Percentiles rank a stretch among this genome's conserved stretches.
Conservation (phyloP, 495 filamentous ascomycete species). For the Penicillium ucsense region DNA sequence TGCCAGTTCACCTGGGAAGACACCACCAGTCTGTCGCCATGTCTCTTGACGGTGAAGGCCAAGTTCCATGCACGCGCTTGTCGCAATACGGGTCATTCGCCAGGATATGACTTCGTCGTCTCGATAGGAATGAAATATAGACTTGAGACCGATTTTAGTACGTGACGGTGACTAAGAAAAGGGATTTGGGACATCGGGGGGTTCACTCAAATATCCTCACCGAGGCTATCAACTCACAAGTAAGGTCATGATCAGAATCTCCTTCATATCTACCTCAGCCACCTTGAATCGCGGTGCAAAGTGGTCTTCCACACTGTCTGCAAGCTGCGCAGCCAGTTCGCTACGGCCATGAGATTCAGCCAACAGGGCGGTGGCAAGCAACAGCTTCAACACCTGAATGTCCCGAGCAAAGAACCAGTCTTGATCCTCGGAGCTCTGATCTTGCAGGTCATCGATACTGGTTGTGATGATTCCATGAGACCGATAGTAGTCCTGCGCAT, state of each 20-base stretch:
- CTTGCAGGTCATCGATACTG: conserved; percentile 42
- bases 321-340: conserved; percentile 57
- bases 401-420: conserved; percentile 54
- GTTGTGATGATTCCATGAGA: conserved; percentile 13
- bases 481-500: conserved; percentile 42
- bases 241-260: conserved; percentile 59
- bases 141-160: conserved; percentile 30
- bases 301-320: conserved; percentile 56
- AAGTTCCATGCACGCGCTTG: conserved; percentile 63
- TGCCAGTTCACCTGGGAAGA: conserved; percentile 48
- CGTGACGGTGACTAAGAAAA: no score
- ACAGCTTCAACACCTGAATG: conserved; percentile 64
- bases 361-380: conserved; percentile 61
- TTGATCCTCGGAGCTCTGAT: conserved; percentile 37
- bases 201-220: no score
- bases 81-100: conserved; percentile 63
- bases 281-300: conserved; percentile 58
- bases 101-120: conserved; percentile 73
- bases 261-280: conserved; percentile 53
- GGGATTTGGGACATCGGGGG: no score
- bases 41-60: conserved; percentile 70
- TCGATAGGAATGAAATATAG: conserved; percentile 72
- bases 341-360: conserved; percentile 68
- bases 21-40: conserved; percentile 46
- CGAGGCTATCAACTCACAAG: conserved; percentile 34